Evolutionary conservation across 1,284 basidiomycete species (phyloP).

Genomic region (Fomitopsis schrenkii): DNA sequence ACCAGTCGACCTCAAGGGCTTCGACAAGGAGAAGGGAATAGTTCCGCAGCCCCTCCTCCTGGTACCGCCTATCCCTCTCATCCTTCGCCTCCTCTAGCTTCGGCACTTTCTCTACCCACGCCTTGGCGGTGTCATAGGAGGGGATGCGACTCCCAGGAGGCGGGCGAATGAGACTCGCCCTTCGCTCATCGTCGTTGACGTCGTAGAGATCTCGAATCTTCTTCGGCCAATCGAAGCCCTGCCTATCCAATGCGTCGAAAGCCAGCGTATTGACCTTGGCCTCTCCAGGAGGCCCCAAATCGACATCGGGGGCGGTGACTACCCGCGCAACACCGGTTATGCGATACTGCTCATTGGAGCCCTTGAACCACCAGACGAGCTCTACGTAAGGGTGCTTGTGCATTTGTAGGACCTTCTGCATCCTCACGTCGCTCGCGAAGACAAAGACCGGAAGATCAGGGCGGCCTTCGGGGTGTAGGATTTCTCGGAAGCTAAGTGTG

Average conservation of each 20-base stretch:
- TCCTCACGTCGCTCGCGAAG: slow-evolving; percentile 45
- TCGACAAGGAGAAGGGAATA: slow-evolving; percentile 66
- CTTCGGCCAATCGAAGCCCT: slow-evolving; percentile 57
- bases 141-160: slow-evolving; percentile 47
- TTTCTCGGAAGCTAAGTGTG: slow-evolving; percentile 52
- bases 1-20: slow-evolving; percentile 57
- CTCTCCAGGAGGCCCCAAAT: not conserved
- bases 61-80: slow-evolving; percentile 36
- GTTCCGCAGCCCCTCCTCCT: slow-evolving; percentile 50
- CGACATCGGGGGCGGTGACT: slow-evolving; percentile 20
- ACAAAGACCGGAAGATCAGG: slow-evolving; percentile 50
- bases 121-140: slow-evolving; percentile 47
- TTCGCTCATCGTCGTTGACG: slow-evolving; percentile 50
- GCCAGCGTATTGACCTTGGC: slow-evolving; percentile 18
- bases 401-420: slow-evolving; percentile 54
- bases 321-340: slow-evolving; percentile 44
- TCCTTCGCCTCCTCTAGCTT: slow-evolving; percentile 37
- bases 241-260: slow-evolving; percentile 31
- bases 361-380: slow-evolving; percentile 56
- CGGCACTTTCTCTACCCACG: slow-evolving; percentile 48
- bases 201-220: slow-evolving; percentile 51
- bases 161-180: slow-evolving; percentile 61
- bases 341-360: slow-evolving; percentile 55
- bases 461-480: slow-evolving; percentile 40
- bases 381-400: slow-evolving; percentile 41